Conservation (phyloP, 257 asterid genomes). For the Thymus quinquecostatus region DNA sequence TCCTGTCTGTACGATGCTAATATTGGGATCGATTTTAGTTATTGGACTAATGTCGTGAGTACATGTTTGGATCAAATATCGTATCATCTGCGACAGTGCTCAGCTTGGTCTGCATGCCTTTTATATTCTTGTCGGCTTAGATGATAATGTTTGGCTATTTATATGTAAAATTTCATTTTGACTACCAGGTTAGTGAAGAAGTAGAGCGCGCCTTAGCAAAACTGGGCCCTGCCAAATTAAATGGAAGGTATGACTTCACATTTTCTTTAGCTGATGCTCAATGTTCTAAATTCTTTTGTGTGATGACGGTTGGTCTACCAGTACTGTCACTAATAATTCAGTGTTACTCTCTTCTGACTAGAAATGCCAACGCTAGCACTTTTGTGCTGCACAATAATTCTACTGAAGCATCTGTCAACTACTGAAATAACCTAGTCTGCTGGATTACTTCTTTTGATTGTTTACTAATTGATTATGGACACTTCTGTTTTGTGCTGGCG, state of each 20-base stretch:
- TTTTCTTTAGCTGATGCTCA: conserved; percentile 24
- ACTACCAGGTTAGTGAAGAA: conserved; percentile 93
- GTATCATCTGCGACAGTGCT: neutral
- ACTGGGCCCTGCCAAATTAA: conserved; percentile 72
- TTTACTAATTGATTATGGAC: neutral
- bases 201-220: conserved; percentile 98
- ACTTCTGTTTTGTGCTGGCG: conserved; percentile 20
- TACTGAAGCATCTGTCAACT: neutral
- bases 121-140: conserved; percentile 1
- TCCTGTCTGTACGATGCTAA: conserved; percentile 2
- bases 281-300: conserved; percentile 16
- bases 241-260: conserved; percentile 60
- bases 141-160: conserved; percentile 19
- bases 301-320: conserved; percentile 14
- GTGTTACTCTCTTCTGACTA: neutral
- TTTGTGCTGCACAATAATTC: neutral
- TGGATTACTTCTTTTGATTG: conserved; percentile 21
- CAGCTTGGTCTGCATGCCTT: neutral
- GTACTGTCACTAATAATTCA: conserved; percentile 15
- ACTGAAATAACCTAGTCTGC: conserved; percentile 18
- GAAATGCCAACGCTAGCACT: neutral
- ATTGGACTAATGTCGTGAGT: neutral
- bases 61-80: neutral
- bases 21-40: conserved; percentile 13
- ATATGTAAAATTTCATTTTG: conserved; percentile 28